Base-by-base conservation (phyloP, 2,329 filamentous ascomycete genomes). In the Blumeria graminis region DNA sequence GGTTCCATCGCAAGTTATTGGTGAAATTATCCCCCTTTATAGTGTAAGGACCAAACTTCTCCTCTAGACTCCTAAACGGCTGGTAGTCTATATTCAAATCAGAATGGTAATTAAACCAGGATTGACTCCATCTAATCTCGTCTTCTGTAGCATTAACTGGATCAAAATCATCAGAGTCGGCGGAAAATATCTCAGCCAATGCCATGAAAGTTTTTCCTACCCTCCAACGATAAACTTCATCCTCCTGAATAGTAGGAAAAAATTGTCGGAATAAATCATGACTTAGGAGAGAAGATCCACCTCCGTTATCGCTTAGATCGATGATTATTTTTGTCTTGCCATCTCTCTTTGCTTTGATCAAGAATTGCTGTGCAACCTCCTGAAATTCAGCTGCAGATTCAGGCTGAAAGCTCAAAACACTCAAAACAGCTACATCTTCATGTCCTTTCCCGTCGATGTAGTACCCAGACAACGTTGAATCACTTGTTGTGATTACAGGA, bases 251-350 rank as follows among this genome's bases (percentile, higher is more conserved):
- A 4, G 22, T 28, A 28, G 22, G 22, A 28, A 28, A 28, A 28
- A 28, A 28, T 28, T 28, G 22, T 28, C 22, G 22, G 22, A 28
- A 28, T 2, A 28, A 58, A 55, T 74, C 71, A 46, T 71, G 72
- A 0, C 71, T 73, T 7, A 71, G 68, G 7, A 68, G 61, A 13
- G 76, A 63, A 46, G 66, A 66, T 1, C 81, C 81, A 43, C 81
- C 81, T 0, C 69, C 70, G 60, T 85, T 86, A 1, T 69, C 71
- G 3, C 75, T 72, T 6, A 84, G 63, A 60, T 85, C 82, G 57
- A 85, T 74, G 34, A 85, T 71, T 5, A 85, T 69, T 64, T 76
- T 79, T 1, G 69, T 75, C 63, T 79, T 80, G 1, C 71, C 70
- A 1, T 69, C 68, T 1, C 64, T 59, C 45, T 71, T 70, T 11